Conservation (phyloP, 2,329 filamentous ascomycete species). For the Pseudogymnoascus sp. region DNA sequence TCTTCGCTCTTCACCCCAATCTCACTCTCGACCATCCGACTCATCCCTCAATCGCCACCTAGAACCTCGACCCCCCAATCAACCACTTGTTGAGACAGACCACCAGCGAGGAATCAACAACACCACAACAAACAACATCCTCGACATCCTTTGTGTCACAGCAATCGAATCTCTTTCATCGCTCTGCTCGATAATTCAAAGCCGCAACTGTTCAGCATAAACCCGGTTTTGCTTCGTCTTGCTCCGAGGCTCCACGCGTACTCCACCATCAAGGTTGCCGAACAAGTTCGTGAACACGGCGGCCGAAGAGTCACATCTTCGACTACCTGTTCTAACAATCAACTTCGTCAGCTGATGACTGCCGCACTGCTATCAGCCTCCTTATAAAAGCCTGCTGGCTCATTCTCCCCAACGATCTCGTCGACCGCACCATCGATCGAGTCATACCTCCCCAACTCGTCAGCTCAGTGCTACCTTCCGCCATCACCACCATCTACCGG, state of each 20-base stretch:
- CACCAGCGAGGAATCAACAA: not conserved
- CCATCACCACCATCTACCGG: not conserved
- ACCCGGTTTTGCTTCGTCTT: not conserved
- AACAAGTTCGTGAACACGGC: slow-evolving; percentile 22
- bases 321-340: slow-evolving; percentile 36
- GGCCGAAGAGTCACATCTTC: slow-evolving; percentile 43
- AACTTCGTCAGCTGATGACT: slow-evolving; percentile 34
- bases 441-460: not conserved
- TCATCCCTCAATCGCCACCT: slow-evolving; percentile 6
- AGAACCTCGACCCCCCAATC: slow-evolving; percentile 3
- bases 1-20: not conserved
- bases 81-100: not conserved
- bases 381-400: slow-evolving; percentile 24
- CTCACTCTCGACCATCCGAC: not conserved
- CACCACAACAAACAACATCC: not conserved
- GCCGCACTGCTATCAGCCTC: slow-evolving; percentile 27
- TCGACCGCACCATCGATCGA: slow-evolving; percentile 16
- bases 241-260: slow-evolving; percentile 3
- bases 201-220: not conserved
- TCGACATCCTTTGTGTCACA: not conserved
- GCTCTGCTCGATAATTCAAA: not conserved
- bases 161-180: not conserved
- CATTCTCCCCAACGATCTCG: not conserved
- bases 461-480: not conserved
- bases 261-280: slow-evolving; percentile 8